These are phyloP conservation scores for Exophiala sp. DNA, from an alignment of 2,329 filamentous ascomycete species.

Conservation along the genomic window DNA sequence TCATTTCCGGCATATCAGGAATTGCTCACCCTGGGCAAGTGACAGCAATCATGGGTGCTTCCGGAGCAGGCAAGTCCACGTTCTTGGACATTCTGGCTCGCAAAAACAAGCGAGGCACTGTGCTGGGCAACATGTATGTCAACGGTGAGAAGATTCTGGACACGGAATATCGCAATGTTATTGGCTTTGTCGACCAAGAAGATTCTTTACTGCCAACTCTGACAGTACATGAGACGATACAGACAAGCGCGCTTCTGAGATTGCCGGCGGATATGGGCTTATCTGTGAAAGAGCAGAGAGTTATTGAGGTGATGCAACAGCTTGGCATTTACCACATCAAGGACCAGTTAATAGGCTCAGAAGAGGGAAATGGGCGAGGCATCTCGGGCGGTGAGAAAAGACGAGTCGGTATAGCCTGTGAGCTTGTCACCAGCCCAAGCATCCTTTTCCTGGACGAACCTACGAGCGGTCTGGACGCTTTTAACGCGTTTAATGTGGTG, in stretches of 20 bases:
- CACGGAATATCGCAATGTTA: conserved; percentile 80
- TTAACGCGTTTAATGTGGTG: conserved; percentile 96
- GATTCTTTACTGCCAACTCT: conserved; percentile 94
- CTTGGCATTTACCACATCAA: conserved; percentile 92
- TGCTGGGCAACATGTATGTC: conserved; percentile 79
- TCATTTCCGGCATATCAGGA: conserved; percentile 75
- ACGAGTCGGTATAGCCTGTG: conserved; percentile 93
- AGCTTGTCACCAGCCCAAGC: conserved; percentile 93
- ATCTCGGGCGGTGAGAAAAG: conserved; percentile 97
- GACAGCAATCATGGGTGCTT: conserved; percentile 96
- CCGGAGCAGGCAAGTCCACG: conserved; percentile 93
- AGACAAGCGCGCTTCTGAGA: conserved; percentile 86
- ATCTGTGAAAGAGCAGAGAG: conserved; percentile 82
- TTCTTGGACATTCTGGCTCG: conserved; percentile 93
- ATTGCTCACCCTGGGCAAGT: conserved; percentile 93
- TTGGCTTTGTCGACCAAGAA: conserved; percentile 97
- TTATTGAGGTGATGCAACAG: conserved; percentile 90
- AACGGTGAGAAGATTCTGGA: conserved; percentile 89
- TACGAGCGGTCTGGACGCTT: conserved; percentile 92
- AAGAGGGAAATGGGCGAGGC: conserved; percentile 88
- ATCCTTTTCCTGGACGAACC: conserved; percentile 97
- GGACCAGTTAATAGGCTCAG: conserved; percentile 91
- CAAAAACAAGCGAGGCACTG: conserved; percentile 87
- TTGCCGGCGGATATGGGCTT: conserved; percentile 89
- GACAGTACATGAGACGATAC: conserved; percentile 95